Conservation (phyloP, 2,329 filamentous ascomycete genomes). For the Pestalotiopsis fici region DNA sequence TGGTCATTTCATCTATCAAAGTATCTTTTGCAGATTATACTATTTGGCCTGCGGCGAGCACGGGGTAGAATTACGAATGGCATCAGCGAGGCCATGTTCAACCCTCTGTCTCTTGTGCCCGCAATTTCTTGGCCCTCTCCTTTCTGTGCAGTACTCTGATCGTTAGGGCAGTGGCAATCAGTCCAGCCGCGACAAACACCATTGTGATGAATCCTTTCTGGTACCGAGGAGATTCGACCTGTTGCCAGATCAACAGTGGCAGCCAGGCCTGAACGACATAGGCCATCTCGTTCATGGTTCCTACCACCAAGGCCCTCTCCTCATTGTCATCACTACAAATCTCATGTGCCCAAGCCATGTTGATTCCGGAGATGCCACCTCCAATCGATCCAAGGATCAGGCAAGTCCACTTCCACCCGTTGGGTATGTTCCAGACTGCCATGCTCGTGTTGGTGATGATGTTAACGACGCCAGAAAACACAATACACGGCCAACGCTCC, state of each 20-base stretch:
- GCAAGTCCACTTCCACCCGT: constrained; percentile 64
- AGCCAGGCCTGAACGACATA: constrained; percentile 72
- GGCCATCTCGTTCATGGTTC: constrained; percentile 68
- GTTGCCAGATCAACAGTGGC: constrained; percentile 66
- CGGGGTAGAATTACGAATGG: background rate
- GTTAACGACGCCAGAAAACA: constrained; percentile 51
- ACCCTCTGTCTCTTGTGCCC: background rate
- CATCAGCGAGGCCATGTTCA: background rate
- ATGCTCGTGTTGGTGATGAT: constrained; percentile 41
- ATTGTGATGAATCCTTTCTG: constrained; percentile 62
- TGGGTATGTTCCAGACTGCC: constrained; percentile 45
- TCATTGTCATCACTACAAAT: constrained; percentile 57
- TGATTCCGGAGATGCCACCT: constrained; percentile 45
- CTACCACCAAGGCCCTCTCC: constrained; percentile 67
- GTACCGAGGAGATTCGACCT: constrained; percentile 62
- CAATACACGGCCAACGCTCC: constrained; percentile 63
- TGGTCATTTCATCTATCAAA: background rate
- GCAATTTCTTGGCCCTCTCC: constrained; percentile 30
- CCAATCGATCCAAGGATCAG: constrained; percentile 58
- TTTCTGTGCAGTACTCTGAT: constrained; percentile 47
- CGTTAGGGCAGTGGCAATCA: constrained; percentile 52
- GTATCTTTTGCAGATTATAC: background rate
- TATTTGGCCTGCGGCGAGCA: background rate
- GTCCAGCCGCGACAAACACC: constrained; percentile 43
- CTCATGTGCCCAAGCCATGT: constrained; percentile 51